Evolutionary conservation across 495 filamentous ascomycete species (phyloP).

Genomic region (Tetracladium setigerum): DNA sequence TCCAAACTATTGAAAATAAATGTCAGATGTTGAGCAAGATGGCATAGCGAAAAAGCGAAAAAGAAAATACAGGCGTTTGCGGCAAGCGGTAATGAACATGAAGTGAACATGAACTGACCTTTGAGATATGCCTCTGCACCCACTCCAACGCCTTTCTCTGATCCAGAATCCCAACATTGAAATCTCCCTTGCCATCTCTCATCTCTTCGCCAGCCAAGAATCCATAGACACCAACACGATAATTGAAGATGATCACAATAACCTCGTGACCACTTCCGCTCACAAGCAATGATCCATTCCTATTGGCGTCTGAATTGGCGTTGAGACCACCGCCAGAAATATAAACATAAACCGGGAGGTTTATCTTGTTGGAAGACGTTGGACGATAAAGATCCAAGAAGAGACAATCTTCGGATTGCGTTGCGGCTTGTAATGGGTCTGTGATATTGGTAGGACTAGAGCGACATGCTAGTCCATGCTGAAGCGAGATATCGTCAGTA

Average conservation of each 20-base stretch:
- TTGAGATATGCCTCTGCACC: conserved; percentile 57
- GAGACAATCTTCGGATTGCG: conserved; percentile 61
- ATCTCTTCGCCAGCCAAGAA: conserved; percentile 62
- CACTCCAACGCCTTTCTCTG: conserved; percentile 60
- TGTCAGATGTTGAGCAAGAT: conserved; percentile 13
- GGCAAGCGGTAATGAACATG: neutral
- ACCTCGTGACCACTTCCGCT: conserved; percentile 48
- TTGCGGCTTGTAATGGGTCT: conserved; percentile 25
- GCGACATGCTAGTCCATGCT: conserved; percentile 29
- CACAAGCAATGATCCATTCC: conserved; percentile 56
- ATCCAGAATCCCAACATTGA: conserved; percentile 69
- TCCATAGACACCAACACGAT: conserved; percentile 64
- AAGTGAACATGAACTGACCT: conserved; percentile 33
- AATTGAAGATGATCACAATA: conserved; percentile 68
- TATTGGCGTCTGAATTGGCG: conserved; percentile 52
- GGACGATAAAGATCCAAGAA: conserved; percentile 71
- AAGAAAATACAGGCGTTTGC: neutral
- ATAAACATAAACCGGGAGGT: conserved; percentile 61
- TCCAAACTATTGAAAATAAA: conserved; percentile 46
- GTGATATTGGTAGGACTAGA: conserved; percentile 43
- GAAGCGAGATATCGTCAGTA: neutral
- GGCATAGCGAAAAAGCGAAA: conserved; percentile 20
- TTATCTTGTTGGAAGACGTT: conserved; percentile 32
- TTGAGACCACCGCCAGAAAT: conserved; percentile 76
- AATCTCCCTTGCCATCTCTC: conserved; percentile 33